phyloP scores from a whole-genome alignment of 2,329 filamentous ascomycete species.

The Trichophyton simii region DNA sequence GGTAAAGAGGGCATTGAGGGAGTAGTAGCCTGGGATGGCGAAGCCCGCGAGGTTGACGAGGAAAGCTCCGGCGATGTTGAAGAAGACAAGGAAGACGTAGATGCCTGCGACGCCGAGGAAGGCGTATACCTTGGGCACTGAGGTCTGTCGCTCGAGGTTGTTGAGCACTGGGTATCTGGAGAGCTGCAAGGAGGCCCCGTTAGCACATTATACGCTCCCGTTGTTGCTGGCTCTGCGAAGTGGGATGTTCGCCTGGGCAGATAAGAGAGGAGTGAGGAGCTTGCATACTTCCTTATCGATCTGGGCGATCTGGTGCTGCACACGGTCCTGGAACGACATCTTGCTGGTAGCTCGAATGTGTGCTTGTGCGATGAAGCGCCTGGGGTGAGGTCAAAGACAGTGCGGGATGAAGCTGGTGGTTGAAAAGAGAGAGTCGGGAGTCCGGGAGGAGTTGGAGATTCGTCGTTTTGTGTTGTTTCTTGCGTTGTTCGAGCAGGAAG shows the following conservation, averaged over 20 bases:
- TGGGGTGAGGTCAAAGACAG: too few relatives aligned
- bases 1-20: constrained; percentile 51
- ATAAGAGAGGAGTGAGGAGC: neutral
- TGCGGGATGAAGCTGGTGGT: too few relatives aligned
- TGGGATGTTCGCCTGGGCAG: neutral
- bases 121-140: constrained; percentile 55
- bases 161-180: constrained; percentile 55
- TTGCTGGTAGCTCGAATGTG: neutral
- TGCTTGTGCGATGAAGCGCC: neutral
- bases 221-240: neutral
- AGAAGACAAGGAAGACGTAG: constrained; percentile 60
- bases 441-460: too few relatives aligned
- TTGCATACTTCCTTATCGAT: constrained; percentile 52
- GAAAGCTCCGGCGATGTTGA: constrained; percentile 58
- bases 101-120: constrained; percentile 51
- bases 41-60: constrained; percentile 57
- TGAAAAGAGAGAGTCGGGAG: too few relatives aligned
- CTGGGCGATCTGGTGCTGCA: constrained; percentile 52
- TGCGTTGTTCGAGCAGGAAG: neutral
- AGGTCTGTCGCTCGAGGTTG: constrained; percentile 57
- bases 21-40: constrained; percentile 54
- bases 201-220: neutral
- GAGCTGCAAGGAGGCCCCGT: constrained; percentile 34
- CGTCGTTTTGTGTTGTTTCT: too few relatives aligned
- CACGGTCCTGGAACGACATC: constrained; percentile 44